Conservation (phyloP, 1,284 basidiomycete species). For the Phellopilus nigrolimitatus region DNA sequence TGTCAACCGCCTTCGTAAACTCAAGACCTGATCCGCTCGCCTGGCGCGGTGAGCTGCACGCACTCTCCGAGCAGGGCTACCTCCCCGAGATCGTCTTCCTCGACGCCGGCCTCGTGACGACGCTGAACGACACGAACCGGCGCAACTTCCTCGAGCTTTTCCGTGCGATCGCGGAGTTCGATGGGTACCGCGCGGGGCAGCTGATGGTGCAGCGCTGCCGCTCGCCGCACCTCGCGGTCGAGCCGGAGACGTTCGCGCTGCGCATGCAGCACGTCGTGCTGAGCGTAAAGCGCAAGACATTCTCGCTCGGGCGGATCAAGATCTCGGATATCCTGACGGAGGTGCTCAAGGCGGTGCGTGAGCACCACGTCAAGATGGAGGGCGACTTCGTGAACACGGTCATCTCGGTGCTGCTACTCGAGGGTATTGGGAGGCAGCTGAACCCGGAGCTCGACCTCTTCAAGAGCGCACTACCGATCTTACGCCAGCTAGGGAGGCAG, state of each 20-base stretch:
- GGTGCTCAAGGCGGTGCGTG: constrained; percentile 82
- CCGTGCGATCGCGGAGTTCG: constrained; percentile 91
- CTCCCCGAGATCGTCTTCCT: constrained; percentile 95
- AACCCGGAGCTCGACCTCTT: constrained; percentile 93
- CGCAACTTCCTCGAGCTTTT: constrained; percentile 97
- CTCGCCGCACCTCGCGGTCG: constrained; percentile 86
- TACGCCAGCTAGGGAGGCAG: constrained; percentile 83
- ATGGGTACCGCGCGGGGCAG: constrained; percentile 91
- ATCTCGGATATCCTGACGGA: constrained; percentile 91
- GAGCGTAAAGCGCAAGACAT: constrained; percentile 93
- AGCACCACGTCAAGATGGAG: constrained; percentile 98
- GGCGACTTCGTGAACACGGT: constrained; percentile 99
- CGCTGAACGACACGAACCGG: constrained; percentile 76
- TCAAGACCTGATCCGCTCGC: constrained; percentile 53
- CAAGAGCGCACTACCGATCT: constrained; percentile 86
- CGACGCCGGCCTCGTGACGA: constrained; percentile 92
- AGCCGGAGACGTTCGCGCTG: constrained; percentile 92
- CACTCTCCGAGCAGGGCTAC: constrained; percentile 71
- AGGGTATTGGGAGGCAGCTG: constrained; percentile 93
- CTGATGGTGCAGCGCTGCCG: constrained; percentile 96
- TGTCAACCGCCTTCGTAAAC: constrained; percentile 59
- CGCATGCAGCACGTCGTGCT: constrained; percentile 97
- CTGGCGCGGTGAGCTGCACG: constrained; percentile 72
- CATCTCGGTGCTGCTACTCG: constrained; percentile 87
- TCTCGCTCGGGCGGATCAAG: constrained; percentile 92